phyloP scores from a whole-genome alignment of 1,284 basidiomycete species.

The Ustilago sp. region DNA sequence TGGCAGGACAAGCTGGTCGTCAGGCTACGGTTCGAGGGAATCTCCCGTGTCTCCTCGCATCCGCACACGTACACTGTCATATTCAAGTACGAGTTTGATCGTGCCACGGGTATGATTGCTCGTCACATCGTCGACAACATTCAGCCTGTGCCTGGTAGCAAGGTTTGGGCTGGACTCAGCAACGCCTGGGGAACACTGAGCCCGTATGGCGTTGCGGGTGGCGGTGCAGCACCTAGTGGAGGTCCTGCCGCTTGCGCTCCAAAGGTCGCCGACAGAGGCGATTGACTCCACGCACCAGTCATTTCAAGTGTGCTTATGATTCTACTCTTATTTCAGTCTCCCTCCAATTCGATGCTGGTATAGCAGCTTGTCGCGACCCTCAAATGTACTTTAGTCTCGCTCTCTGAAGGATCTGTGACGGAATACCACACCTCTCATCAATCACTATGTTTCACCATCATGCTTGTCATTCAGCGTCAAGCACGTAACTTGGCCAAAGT shows the following conservation, averaged over 20 bases:
- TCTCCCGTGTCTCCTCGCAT: constrained; percentile 51
- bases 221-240: constrained; percentile 20
- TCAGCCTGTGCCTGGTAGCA: constrained; percentile 63
- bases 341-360: too few species aligned
- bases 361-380: too few species aligned
- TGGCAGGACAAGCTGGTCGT: constrained; percentile 52
- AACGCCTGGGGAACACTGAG: constrained; percentile 41
- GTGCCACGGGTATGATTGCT: constrained; percentile 56
- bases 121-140: constrained; percentile 65
- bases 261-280: neutral
- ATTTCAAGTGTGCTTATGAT: neutral
- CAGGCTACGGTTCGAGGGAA: constrained; percentile 60
- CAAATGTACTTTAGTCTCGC: neutral
- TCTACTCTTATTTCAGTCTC: neutral
- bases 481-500: too few species aligned
- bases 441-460: neutral
- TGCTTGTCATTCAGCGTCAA: too few species aligned
- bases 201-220: constrained; percentile 18
- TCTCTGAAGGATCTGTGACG: neutral
- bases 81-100: constrained; percentile 65
- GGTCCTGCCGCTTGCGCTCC: constrained; percentile 22
- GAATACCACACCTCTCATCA: constrained; percentile 11
- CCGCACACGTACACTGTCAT: constrained; percentile 64
- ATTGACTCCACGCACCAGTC: neutral
- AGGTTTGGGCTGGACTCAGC: constrained; percentile 51